Conservation (phyloP, 2,329 filamentous ascomycete species). For the Dendryphion nanum region DNA sequence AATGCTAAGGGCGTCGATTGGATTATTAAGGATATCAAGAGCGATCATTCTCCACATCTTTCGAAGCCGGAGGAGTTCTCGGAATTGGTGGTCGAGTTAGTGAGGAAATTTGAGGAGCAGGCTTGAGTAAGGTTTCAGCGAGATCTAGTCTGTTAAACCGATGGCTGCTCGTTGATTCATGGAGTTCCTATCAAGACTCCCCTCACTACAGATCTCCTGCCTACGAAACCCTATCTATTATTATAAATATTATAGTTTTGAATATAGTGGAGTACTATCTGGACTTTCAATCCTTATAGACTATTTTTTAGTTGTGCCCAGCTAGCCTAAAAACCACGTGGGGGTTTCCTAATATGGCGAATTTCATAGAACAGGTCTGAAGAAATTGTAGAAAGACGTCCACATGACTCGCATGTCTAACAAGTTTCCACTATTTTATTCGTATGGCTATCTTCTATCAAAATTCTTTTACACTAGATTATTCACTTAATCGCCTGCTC, state of each 20-base stretch:
- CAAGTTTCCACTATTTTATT: neutral
- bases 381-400: neutral
- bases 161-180: too few species aligned
- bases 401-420: neutral
- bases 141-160: too few species aligned
- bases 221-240: too few species aligned
- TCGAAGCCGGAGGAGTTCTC: neutral
- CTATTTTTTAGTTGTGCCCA: too few species aligned
- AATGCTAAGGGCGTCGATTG: neutral
- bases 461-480: neutral
- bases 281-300: too few species aligned
- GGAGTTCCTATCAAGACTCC: too few species aligned
- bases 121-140: neutral
- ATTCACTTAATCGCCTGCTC: conserved; percentile 2
- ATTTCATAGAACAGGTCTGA: too few species aligned
- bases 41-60: conserved; percentile 1
- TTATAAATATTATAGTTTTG: too few species aligned
- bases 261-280: too few species aligned
- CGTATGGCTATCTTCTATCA: neutral
- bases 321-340: neutral
- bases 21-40: conserved; percentile 1
- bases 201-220: too few species aligned
- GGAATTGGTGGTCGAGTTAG: conserved; percentile 1
- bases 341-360: neutral
- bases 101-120: neutral